A percentile compares a stretch with the other conserved stretches of the same genome.
Conservation (phyloP, 2,329 filamentous ascomycete species). For the Arachnomyces sp. region DNA sequence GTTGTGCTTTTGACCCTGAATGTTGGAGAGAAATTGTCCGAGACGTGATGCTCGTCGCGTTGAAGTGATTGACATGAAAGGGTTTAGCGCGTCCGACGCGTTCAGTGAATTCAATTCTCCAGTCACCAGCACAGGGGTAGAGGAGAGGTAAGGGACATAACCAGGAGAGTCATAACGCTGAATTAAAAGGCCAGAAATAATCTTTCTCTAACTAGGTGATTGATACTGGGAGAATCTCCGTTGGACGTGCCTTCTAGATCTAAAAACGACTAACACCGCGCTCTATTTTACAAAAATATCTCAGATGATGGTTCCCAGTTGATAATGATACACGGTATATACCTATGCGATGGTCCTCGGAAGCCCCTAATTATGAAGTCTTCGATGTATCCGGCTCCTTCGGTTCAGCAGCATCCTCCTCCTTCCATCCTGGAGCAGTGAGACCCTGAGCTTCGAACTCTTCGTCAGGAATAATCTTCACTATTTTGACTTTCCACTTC, state of each 20-base stretch:
- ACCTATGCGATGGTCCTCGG: slow-evolving; percentile 6
- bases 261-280: not conserved
- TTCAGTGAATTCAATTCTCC: slow-evolving; percentile 22
- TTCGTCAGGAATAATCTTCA: slow-evolving; percentile 47
- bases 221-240: too few species aligned
- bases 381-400: too few species aligned
- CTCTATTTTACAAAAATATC: too few species aligned
- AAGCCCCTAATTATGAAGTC: not conserved
- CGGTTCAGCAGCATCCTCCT: slow-evolving; percentile 10
- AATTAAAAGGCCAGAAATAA: too few species aligned
- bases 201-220: too few species aligned
- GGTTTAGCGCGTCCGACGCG: slow-evolving; percentile 28
- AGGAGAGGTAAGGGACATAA: not conserved
- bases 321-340: not conserved
- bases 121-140: not conserved
- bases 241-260: too few species aligned
- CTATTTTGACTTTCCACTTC: slow-evolving; percentile 53
- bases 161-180: too few species aligned
- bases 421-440: slow-evolving; percentile 44
- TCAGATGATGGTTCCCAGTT: too few species aligned
- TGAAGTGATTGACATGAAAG: too few species aligned
- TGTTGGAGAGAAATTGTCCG: slow-evolving; percentile 6
- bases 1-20: not conserved
- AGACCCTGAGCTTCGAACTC: slow-evolving; percentile 42
- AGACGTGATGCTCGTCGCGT: slow-evolving; percentile 19